These are phyloP conservation scores for Phymatotrichopsis omnivora DNA, from an alignment of 2,329 filamentous ascomycete species.

Conservation along the genomic window DNA sequence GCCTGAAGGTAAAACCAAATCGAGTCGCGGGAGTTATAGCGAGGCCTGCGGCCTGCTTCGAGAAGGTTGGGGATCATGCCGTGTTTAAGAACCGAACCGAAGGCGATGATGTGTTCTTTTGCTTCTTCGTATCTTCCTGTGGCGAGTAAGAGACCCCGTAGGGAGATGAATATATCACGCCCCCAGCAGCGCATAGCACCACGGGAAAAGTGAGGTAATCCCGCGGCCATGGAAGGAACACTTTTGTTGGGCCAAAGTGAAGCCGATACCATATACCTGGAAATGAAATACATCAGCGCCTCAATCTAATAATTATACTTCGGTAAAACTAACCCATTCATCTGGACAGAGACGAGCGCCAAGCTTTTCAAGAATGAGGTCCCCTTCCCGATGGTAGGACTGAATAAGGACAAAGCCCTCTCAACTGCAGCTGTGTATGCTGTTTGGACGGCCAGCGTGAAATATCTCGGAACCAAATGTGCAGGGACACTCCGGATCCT, in stretches of 20 bases:
- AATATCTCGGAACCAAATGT: slow-evolving; percentile 87
- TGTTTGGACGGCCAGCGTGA: slow-evolving; percentile 76
- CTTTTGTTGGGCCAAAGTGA: slow-evolving; percentile 78
- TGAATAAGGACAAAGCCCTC: slow-evolving; percentile 68
- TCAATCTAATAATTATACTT: neutral
- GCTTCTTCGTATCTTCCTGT: slow-evolving; percentile 83
- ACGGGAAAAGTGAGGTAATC: slow-evolving; percentile 84
- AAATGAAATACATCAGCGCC: neutral
- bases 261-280: slow-evolving; percentile 56
- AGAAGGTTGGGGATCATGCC: slow-evolving; percentile 96
- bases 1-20: slow-evolving; percentile 97
- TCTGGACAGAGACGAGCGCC: slow-evolving; percentile 82
- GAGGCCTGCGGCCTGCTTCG: slow-evolving; percentile 69
- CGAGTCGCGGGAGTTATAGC: slow-evolving; percentile 93
- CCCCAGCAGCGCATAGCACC: slow-evolving; percentile 97
- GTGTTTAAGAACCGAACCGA: slow-evolving; percentile 92
- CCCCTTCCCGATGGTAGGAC: slow-evolving; percentile 62
- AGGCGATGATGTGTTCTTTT: slow-evolving; percentile 86
- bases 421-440: slow-evolving; percentile 78
- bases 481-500: slow-evolving; percentile 75
- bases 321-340: slow-evolving; percentile 57
- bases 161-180: slow-evolving; percentile 90
- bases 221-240: slow-evolving; percentile 81
- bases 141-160: slow-evolving; percentile 81
- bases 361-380: slow-evolving; percentile 84